phyloP scores from a whole-genome alignment of 1,284 basidiomycete genomes.

The Puccinia triticina region DNA sequence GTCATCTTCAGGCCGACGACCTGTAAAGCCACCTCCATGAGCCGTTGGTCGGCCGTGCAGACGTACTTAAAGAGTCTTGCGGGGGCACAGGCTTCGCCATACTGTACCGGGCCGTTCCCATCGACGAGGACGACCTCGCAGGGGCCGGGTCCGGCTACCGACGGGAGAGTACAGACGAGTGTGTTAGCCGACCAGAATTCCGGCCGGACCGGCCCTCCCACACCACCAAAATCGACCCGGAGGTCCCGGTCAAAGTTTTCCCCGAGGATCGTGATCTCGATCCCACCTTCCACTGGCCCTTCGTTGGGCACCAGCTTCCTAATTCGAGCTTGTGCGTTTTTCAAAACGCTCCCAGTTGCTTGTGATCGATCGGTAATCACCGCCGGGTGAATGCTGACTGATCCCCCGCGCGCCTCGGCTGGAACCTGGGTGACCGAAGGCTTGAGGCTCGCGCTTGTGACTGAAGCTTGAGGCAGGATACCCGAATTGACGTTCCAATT shows the following conservation, averaged over 20 bases:
- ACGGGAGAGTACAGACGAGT: conserved; percentile 87
- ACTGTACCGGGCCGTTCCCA: conserved; percentile 53
- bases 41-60: conserved; percentile 82
- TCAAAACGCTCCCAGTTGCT: conserved; percentile 52
- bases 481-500: conserved; percentile 38
- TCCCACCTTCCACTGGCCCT: conserved; percentile 80
- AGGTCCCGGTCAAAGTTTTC: conserved; percentile 72
- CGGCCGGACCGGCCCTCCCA: conserved; percentile 76
- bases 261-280: conserved; percentile 91
- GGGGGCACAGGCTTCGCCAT: conserved; percentile 63
- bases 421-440: conserved; percentile 51
- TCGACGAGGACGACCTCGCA: conserved; percentile 81
- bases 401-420: conserved; percentile 47
- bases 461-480: conserved; percentile 49
- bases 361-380: conserved; percentile 51
- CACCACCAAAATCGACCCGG: conserved; percentile 79
- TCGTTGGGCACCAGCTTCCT: conserved; percentile 78
- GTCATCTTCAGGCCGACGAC: conserved; percentile 96
- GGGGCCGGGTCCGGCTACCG: conserved; percentile 76
- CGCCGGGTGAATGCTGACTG: conserved; percentile 20
- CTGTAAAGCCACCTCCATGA: conserved; percentile 94
- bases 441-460: conserved; percentile 53
- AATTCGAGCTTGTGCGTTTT: conserved; percentile 60
- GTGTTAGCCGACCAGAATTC: conserved; percentile 92
- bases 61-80: conserved; percentile 78